Evolutionary conservation across 176 grass and related monocot genomes (phyloP).

Genomic region (Aegilops speltoides): DNA sequence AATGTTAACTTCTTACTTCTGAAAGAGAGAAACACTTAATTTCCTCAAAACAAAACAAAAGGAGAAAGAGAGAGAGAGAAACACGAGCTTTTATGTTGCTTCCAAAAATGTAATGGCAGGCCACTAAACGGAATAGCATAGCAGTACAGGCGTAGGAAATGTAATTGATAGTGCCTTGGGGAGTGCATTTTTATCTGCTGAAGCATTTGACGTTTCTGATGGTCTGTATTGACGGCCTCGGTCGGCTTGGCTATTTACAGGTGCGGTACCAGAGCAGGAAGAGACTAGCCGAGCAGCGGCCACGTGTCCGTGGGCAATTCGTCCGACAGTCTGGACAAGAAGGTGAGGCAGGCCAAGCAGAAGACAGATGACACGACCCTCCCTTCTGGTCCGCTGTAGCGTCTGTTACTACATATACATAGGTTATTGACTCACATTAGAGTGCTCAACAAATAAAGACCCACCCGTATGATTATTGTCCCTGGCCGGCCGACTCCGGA

Average conservation of each 20-base stretch:
- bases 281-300: constrained; percentile 82
- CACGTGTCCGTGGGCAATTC: constrained; percentile 76
- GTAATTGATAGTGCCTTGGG: not conserved
- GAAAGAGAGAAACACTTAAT: not conserved
- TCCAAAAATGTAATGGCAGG: not conserved
- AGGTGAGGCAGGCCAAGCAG: constrained; percentile 33
- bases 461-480: not conserved
- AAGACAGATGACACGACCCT: constrained; percentile 47
- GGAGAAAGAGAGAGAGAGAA: too few species aligned
- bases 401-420: not conserved
- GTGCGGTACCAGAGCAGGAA: constrained; percentile 96
- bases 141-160: not conserved
- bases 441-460: constrained; percentile 30
- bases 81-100: not conserved
- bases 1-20: not conserved
- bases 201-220: not conserved
- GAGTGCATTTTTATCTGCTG: not conserved
- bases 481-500: not conserved
- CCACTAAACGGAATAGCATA: not conserved
- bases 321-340: constrained; percentile 59
- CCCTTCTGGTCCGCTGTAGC: not conserved
- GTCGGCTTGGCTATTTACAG: constrained; percentile 38
- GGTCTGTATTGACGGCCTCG: constrained; percentile 38
- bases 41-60: too few species aligned
- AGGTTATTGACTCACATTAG: constrained; percentile 21